Evolutionary conservation across 2,329 filamentous ascomycete species (phyloP).

Genomic region (Fulvia fulva): DNA sequence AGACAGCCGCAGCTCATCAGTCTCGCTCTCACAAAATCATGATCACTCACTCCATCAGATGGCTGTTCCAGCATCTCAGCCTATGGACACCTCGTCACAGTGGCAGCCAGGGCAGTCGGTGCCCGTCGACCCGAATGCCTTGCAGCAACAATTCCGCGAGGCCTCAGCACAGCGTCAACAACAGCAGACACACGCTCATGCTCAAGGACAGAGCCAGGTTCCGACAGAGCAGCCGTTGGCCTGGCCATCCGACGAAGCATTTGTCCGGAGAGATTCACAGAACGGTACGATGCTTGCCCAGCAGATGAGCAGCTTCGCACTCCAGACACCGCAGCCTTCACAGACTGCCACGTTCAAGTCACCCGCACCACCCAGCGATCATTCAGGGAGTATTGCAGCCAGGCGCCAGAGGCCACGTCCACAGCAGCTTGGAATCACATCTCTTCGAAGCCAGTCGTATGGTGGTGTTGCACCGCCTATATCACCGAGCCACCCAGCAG

Average conservation of each 20-base stretch:
- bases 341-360: constrained; percentile 32
- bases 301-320: constrained; percentile 34
- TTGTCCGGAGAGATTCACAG: constrained; percentile 29
- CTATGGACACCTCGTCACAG: constrained; percentile 23
- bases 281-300: constrained; percentile 32
- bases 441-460: constrained; percentile 40
- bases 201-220: constrained; percentile 1
- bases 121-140: constrained; percentile 32
- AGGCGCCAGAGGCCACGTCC: constrained; percentile 38
- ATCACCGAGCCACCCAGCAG: constrained; percentile 48
- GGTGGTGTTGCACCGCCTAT: constrained; percentile 37
- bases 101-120: constrained; percentile 37
- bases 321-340: constrained; percentile 31
- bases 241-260: constrained; percentile 32
- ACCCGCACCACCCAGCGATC: constrained; percentile 30
- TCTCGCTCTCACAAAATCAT: constrained; percentile 18
- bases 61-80: constrained; percentile 9
- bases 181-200: constrained; percentile 12
- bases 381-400: constrained; percentile 38
- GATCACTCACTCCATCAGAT: constrained; percentile 16
- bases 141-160: constrained; percentile 34
- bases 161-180: constrained; percentile 24
- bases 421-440: constrained; percentile 39
- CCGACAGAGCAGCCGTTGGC: constrained; percentile 31
- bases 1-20: constrained; percentile 33